Conservation (phyloP, 2,329 filamentous ascomycete species). For the Bipolaris sorokiniana region DNA sequence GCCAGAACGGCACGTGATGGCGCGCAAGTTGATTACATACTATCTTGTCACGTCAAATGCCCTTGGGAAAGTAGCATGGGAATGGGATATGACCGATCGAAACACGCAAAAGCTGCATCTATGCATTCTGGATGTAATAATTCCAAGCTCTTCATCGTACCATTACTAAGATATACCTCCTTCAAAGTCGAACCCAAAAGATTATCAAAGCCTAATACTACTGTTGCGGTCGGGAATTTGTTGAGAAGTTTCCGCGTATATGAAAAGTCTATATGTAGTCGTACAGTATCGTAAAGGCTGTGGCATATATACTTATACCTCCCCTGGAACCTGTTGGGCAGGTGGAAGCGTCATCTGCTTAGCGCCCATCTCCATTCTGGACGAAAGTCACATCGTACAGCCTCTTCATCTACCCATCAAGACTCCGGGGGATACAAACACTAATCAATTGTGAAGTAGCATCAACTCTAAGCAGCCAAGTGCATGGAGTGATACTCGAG, state of each 20-base stretch:
- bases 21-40: background rate
- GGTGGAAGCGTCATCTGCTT: background rate
- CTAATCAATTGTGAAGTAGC: background rate
- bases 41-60: background rate
- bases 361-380: background rate
- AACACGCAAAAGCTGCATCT: too few species aligned
- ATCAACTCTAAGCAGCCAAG: background rate
- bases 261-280: too few species aligned
- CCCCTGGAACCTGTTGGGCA: background rate
- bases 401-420: background rate
- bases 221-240: too few species aligned
- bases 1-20: background rate
- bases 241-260: too few species aligned
- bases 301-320: background rate
- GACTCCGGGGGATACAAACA: background rate
- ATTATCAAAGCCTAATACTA: too few species aligned
- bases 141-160: too few species aligned
- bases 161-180: too few species aligned
- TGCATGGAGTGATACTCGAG: slow-evolving; percentile 2
- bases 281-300: too few species aligned
- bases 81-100: too few species aligned
- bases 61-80: background rate
- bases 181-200: too few species aligned
- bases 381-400: background rate
- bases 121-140: too few species aligned